Evolutionary conservation across 176 grass and related monocot genomes (phyloP).

Genomic region (Rhynchospora tenuis): DNA sequence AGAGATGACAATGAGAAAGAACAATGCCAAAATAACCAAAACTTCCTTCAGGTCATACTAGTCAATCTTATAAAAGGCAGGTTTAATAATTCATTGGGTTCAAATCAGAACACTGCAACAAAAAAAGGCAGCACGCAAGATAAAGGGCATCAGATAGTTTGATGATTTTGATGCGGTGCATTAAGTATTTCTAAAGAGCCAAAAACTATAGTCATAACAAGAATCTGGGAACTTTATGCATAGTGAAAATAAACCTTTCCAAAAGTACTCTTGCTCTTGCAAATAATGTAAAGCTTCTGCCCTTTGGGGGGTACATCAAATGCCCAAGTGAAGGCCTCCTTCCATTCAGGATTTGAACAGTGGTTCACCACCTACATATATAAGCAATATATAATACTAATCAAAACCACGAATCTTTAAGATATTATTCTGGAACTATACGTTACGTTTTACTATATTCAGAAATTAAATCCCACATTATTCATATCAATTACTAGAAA

Average conservation of each 20-base stretch:
- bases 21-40: neutral
- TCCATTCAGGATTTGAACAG: constrained; percentile 77
- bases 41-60: neutral
- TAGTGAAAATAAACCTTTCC: constrained; percentile 55
- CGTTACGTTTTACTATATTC: neutral
- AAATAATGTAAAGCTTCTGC: constrained; percentile 93
- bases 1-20: neutral
- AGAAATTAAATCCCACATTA: neutral
- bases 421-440: neutral
- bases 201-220: neutral
- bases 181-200: neutral
- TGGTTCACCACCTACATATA: constrained; percentile 69
- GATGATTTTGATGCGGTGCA: neutral
- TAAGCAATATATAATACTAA: neutral
- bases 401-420: neutral
- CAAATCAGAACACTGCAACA: neutral
- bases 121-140: neutral
- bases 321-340: constrained; percentile 93
- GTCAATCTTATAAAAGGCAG: neutral
- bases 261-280: constrained; percentile 99
- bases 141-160: neutral
- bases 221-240: neutral
- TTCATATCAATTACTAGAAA: neutral
- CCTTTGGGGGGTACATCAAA: constrained; percentile 96
- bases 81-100: neutral